Percentiles rank a stretch among this genome's conserved stretches.
Conservation (phyloP, 352 stramenopile genomes). For the Labyrinthula sp. region DNA sequence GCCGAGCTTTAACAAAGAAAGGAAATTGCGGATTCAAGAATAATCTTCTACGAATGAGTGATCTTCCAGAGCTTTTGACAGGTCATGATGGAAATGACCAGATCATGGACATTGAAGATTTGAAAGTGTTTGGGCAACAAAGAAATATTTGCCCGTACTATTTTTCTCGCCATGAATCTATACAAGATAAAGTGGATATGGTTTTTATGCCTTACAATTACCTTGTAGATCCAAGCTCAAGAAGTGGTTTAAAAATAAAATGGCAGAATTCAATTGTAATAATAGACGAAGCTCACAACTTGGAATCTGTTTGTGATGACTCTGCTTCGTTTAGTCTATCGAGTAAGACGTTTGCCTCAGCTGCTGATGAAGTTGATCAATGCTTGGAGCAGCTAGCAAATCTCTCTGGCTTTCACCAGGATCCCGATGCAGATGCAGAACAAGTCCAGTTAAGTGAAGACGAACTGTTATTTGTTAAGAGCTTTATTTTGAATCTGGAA, state of each 20-base stretch:
- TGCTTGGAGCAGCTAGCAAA: constrained; percentile 3
- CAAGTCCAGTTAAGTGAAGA: not conserved
- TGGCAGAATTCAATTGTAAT: constrained; percentile 89
- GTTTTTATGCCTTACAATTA: constrained; percentile 99
- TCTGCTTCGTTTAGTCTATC: constrained; percentile 84
- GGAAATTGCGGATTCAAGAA: constrained; percentile 29
- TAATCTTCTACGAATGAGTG: constrained; percentile 19
- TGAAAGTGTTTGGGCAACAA: constrained; percentile 47
- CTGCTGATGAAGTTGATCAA: constrained; percentile 54
- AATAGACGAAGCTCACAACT: constrained; percentile 98
- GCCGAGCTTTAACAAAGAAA: constrained; percentile 10
- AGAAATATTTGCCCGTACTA: constrained; percentile 66
- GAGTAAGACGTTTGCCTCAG: constrained; percentile 69
- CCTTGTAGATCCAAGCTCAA: constrained; percentile 73
- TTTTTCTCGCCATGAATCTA: constrained; percentile 50
- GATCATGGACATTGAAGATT: constrained; percentile 97
- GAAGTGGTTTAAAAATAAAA: constrained; percentile 55
- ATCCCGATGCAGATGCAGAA: not conserved
- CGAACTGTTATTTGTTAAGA: not conserved
- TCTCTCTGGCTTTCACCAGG: not conserved
- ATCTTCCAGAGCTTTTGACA: constrained; percentile 1
- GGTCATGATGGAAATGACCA: constrained; percentile 27
- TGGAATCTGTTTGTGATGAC: constrained; percentile 76
- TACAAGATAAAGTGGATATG: constrained; percentile 72
- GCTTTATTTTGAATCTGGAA: not conserved